A percentile compares a stretch with the other conserved stretches of the same genome.
Evolutionary conservation across 441 rosid species (phyloP).

Genomic region (Erysimum cheiri): DNA sequence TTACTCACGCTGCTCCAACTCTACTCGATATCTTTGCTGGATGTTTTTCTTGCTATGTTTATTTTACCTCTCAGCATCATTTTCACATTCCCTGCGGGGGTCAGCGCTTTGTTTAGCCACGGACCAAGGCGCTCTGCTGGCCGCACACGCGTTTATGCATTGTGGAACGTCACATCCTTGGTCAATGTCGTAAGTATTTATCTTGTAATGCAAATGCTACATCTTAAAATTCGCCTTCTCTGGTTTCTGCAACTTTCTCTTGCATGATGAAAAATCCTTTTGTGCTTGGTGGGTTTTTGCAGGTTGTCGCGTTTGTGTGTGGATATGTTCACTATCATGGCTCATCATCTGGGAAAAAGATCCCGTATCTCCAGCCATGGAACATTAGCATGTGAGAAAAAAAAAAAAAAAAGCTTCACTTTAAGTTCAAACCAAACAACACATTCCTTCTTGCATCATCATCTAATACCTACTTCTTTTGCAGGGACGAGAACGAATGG

Average conservation of each 20-base stretch:
- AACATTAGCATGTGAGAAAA: constrained; percentile 77
- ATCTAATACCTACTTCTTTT: constrained; percentile 1
- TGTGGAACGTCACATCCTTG: constrained; percentile 88
- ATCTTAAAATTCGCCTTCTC: not conserved
- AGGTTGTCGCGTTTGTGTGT: constrained; percentile 71
- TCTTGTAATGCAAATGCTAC: not conserved
- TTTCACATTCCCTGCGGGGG: constrained; percentile 89
- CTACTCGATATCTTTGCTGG: constrained; percentile 78
- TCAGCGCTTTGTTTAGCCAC: constrained; percentile 88
- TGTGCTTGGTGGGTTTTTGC: constrained; percentile 35
- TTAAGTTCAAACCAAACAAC: not conserved
- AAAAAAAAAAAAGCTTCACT: constrained; percentile 3
- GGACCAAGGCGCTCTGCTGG: constrained; percentile 89
- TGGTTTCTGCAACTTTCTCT: constrained; percentile 26
- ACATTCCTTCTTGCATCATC: constrained; percentile 27
- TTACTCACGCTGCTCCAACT: constrained; percentile 85
- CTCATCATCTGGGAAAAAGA: constrained; percentile 61
- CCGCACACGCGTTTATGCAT: constrained; percentile 77
- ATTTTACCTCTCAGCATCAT: constrained; percentile 80
- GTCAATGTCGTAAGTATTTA: constrained; percentile 75
- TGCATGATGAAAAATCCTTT: not conserved
- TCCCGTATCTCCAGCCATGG: constrained; percentile 75
- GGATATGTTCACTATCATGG: constrained; percentile 74
- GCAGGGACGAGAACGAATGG: constrained; percentile 97
- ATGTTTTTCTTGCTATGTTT: constrained; percentile 66